phyloP scores from a whole-genome alignment of 2,329 filamentous ascomycete species.

The Periconia sp. region DNA sequence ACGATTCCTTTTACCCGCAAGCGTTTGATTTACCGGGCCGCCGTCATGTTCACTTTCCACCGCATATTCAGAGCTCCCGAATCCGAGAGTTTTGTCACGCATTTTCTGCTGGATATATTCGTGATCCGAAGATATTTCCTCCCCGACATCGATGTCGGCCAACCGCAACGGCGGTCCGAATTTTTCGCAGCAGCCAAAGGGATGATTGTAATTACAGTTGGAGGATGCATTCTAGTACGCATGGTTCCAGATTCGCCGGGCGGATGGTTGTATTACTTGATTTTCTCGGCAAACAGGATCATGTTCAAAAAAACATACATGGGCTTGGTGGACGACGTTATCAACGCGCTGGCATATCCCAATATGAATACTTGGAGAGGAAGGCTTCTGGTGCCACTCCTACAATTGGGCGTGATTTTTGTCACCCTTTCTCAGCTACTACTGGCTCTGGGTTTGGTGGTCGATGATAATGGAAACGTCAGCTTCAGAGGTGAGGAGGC shows the following conservation, averaged over 20 bases:
- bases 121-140: conserved; percentile 9
- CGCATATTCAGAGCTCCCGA: conserved; percentile 16
- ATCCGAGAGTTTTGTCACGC: conserved; percentile 9
- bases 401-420: conserved; percentile 4
- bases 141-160: conserved; percentile 11
- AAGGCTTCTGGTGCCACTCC: conserved; percentile 8
- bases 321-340: conserved; percentile 22
- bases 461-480: no score
- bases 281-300: conserved; percentile 6
- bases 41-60: conserved; percentile 17
- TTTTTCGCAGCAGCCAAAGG: conserved; percentile 13
- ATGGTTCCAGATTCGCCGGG: conserved; percentile 4
- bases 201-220: conserved; percentile 6
- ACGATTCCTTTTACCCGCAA: conserved; percentile 19
- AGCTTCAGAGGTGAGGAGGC: no score
- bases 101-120: conserved; percentile 1
- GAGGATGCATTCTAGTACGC: conserved; percentile 2
- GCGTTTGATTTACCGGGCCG: conserved; percentile 13
- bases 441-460: no score
- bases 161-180: conserved; percentile 14
- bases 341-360: conserved; percentile 16
- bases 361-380: conserved; percentile 13
- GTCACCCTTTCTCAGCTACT: no score
- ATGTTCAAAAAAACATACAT: conserved; percentile 16
- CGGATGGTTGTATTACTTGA: conserved; percentile 2